Evolutionary conservation across 2,329 filamentous ascomycete species (phyloP).

Genomic region (Penicillium aurantiogriseum): DNA sequence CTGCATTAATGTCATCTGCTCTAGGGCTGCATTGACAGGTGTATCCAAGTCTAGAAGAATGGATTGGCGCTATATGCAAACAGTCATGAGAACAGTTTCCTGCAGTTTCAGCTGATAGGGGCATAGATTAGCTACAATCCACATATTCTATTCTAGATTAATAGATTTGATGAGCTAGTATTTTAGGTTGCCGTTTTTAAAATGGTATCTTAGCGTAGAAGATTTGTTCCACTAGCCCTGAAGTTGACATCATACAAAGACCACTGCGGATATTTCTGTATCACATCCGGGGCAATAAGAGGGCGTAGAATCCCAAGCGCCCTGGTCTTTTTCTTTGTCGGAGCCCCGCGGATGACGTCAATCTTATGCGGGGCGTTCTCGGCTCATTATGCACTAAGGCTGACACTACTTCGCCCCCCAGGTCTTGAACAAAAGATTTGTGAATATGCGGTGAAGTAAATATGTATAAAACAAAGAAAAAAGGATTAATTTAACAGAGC

Average conservation of each 20-base stretch:
- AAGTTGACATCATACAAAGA: background rate
- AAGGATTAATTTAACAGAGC: background rate
- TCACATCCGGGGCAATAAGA: slow-evolving; percentile 1
- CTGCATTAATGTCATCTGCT: background rate
- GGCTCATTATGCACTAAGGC: background rate
- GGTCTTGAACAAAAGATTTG: background rate
- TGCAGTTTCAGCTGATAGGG: background rate
- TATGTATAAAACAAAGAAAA: background rate
- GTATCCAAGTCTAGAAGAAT: background rate
- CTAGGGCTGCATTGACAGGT: background rate
- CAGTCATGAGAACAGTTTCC: background rate
- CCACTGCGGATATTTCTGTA: background rate
- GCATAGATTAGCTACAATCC: background rate
- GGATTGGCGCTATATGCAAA: background rate
- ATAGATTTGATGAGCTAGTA: background rate
- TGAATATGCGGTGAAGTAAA: background rate
- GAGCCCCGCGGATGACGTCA: slow-evolving; percentile 3
- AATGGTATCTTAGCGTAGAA: background rate
- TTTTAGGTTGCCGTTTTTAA: background rate
- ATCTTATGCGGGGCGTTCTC: background rate
- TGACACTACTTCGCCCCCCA: slow-evolving; percentile 2
- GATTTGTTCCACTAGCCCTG: background rate
- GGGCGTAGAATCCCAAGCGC: background rate
- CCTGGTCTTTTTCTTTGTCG: background rate
- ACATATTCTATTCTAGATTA: background rate